These are phyloP conservation scores for Piloderma croceum DNA, from an alignment of 768 basidiomycete species.

Conservation along the genomic window DNA sequence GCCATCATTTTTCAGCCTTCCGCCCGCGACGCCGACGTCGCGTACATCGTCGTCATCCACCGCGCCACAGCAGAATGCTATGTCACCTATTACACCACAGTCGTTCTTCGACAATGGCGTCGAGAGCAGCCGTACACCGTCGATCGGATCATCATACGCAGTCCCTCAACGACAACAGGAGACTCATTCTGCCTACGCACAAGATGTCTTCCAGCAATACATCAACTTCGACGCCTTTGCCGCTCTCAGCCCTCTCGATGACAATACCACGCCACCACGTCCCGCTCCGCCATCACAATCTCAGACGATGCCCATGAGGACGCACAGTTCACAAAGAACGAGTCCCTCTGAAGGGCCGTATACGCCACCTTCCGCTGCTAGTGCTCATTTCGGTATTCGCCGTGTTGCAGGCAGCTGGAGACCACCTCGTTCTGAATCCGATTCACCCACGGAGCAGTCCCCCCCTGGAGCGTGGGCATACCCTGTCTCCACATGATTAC, in stretches of 20 bases:
- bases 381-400: conserved; percentile 41
- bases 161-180: conserved; percentile 11
- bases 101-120: conserved; percentile 11
- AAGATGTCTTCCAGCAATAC: conserved; percentile 30
- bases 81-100: neutral
- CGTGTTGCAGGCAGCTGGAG: conserved; percentile 54
- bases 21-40: conserved; percentile 1
- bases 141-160: conserved; percentile 1
- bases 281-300: conserved; percentile 11
- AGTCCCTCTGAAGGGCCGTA: conserved; percentile 29
- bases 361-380: conserved; percentile 52
- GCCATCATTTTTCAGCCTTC: too few relatives aligned
- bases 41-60: conserved; percentile 2
- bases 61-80: neutral
- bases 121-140: neutral
- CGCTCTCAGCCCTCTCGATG: conserved; percentile 2
- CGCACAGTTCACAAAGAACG: conserved; percentile 21
- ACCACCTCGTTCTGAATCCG: conserved; percentile 3
- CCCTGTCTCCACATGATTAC: too few relatives aligned
- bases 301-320: conserved; percentile 19
- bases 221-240: conserved; percentile 30
- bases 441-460: neutral
- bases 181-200: conserved; percentile 13
- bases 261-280: conserved; percentile 8
- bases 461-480: neutral